Percentiles rank a stretch among this genome's conserved stretches.
These are phyloP conservation scores for Fusarium protoensiforme DNA, from an alignment of 2,329 filamentous ascomycete genomes.

Conservation along the genomic window DNA sequence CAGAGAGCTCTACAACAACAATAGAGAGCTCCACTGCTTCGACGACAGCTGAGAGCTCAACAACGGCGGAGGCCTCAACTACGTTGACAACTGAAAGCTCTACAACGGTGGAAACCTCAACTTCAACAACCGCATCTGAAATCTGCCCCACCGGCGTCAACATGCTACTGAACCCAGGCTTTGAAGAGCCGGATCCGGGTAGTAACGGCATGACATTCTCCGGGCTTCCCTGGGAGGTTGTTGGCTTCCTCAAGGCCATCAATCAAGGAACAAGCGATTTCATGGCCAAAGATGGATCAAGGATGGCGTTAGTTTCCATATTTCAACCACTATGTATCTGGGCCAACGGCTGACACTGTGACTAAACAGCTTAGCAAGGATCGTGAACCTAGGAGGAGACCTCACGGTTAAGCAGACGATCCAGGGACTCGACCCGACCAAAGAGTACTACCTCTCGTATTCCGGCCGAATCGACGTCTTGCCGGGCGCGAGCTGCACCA, in stretches of 20 bases:
- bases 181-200: background rate
- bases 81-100: too few relatives aligned
- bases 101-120: too few relatives aligned
- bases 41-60: too few relatives aligned
- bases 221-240: background rate
- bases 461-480: too few relatives aligned
- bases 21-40: too few relatives aligned
- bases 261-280: background rate
- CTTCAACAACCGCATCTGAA: too few relatives aligned
- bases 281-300: background rate
- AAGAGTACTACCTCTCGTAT: background rate
- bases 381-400: background rate
- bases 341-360: background rate
- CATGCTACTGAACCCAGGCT: background rate
- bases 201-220: background rate
- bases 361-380: background rate
- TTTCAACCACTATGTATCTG: background rate
- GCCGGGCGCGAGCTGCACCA: too few relatives aligned
- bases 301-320: background rate
- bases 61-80: too few relatives aligned
- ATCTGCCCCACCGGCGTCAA: background rate
- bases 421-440: background rate
- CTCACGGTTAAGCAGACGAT: background rate
- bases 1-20: too few relatives aligned
- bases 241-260: background rate